Percentiles rank a stretch among this genome's conserved stretches.
These are phyloP conservation scores for Suillus ampliporus DNA, from an alignment of 768 basidiomycete species.

Conservation along the genomic window DNA sequence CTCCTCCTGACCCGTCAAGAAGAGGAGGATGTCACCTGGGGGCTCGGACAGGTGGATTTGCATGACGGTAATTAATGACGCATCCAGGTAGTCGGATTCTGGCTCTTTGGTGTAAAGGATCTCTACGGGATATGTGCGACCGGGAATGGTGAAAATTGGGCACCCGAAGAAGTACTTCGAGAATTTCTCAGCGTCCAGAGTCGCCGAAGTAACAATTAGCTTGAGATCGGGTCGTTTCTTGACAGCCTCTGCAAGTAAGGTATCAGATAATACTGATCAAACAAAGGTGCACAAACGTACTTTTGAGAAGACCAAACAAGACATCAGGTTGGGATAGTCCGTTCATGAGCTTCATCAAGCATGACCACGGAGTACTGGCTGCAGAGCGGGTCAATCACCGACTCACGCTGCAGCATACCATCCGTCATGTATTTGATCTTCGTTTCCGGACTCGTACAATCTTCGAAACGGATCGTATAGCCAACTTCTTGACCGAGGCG, in stretches of 20 bases:
- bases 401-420: slow-evolving; percentile 98
- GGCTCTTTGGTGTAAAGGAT: slow-evolving; percentile 99
- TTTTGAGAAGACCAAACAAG: slow-evolving; percentile 90
- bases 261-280: slow-evolving; percentile 20
- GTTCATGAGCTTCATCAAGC: slow-evolving; percentile 98
- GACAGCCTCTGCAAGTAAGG: slow-evolving; percentile 73
- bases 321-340: slow-evolving; percentile 99
- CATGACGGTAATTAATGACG: slow-evolving; percentile 98
- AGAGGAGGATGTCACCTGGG: slow-evolving; percentile 93
- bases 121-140: slow-evolving; percentile 98
- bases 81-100: slow-evolving; percentile 96
- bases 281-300: slow-evolving; percentile 28
- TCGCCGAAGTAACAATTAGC: slow-evolving; percentile 97
- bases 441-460: slow-evolving; percentile 98
- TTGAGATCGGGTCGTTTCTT: slow-evolving; percentile 95
- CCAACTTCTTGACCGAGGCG: slow-evolving; percentile 97
- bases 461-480: slow-evolving; percentile 99
- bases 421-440: slow-evolving; percentile 99
- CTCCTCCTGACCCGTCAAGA: slow-evolving; percentile 98
- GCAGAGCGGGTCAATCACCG: slow-evolving; percentile 92
- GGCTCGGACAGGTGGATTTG: slow-evolving; percentile 99
- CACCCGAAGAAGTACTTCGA: slow-evolving; percentile 99
- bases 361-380: slow-evolving; percentile 94
- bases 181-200: slow-evolving; percentile 99
- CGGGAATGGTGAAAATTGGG: slow-evolving; percentile 99